Conservation (phyloP, 1,284 basidiomycete genomes). For the Golubevia pallescens region DNA sequence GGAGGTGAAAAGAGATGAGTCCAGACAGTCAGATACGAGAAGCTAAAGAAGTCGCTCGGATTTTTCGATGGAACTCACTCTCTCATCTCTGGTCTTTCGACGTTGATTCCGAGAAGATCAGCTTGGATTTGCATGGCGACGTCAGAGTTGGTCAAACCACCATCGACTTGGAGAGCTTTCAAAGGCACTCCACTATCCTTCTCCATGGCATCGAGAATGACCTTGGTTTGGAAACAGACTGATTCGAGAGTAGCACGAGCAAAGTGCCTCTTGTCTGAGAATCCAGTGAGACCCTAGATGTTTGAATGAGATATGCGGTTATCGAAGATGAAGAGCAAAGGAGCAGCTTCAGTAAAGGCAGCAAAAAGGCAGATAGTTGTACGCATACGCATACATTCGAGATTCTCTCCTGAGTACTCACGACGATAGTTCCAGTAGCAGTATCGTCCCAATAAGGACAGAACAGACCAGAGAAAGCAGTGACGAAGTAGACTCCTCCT, state of each 20-base stretch:
- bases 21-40: neutral
- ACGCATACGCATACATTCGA: conserved; percentile 7
- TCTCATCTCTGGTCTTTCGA: conserved; percentile 91
- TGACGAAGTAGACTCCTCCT: conserved; percentile 96
- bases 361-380: neutral
- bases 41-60: neutral
- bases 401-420: conserved; percentile 66
- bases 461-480: conserved; percentile 74
- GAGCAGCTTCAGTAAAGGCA: neutral
- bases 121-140: conserved; percentile 89
- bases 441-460: conserved; percentile 82
- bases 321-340: neutral
- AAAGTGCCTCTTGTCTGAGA: conserved; percentile 91
- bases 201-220: conserved; percentile 91
- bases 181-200: conserved; percentile 77
- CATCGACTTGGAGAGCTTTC: conserved; percentile 87
- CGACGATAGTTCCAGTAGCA: conserved; percentile 82
- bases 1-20: neutral
- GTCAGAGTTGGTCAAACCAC: conserved; percentile 68
- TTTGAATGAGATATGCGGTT: neutral
- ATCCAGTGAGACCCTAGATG: conserved; percentile 73
- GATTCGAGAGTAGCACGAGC: conserved; percentile 93
- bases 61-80: conserved; percentile 71
- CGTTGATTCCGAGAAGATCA: conserved; percentile 88
- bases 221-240: conserved; percentile 79